Conservation (phyloP, 2,329 filamentous ascomycete species). For the Penicillium aurantiogriseum region DNA sequence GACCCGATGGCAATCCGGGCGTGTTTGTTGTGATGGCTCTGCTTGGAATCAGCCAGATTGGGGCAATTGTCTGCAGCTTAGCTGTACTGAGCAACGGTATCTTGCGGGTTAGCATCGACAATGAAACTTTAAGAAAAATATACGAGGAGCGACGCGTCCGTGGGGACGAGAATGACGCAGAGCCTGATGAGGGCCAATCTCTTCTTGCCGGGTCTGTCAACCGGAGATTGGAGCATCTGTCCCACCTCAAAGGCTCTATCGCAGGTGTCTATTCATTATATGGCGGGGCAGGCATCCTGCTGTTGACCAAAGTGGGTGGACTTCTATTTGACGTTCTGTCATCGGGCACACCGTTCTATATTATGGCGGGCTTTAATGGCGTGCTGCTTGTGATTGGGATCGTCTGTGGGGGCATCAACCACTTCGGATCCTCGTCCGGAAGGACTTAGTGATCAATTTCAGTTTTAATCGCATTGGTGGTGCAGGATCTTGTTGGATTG, state of each 20-base stretch:
- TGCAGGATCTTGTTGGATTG: neutral
- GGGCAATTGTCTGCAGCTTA: constrained; percentile 93
- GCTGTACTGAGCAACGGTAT: constrained; percentile 81
- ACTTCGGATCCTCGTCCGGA: constrained; percentile 16
- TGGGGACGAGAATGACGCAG: constrained; percentile 9
- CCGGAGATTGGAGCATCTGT: constrained; percentile 36
- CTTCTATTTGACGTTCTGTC: constrained; percentile 75
- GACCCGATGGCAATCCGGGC: constrained; percentile 63
- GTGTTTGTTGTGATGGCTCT: constrained; percentile 77
- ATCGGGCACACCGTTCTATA: constrained; percentile 80
- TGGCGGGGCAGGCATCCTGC: constrained; percentile 82
- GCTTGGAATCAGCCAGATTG: constrained; percentile 91
- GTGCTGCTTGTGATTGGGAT: constrained; percentile 55
- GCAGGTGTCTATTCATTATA: constrained; percentile 91
- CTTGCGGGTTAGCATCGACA: constrained; percentile 45
- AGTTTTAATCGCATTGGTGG: neutral
- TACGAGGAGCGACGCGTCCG: constrained; percentile 11
- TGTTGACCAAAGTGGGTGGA: constrained; percentile 89
- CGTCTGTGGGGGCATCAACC: constrained; percentile 28
- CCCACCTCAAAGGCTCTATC: constrained; percentile 84
- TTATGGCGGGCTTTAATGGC: constrained; percentile 88
- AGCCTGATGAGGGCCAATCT: constrained; percentile 30
- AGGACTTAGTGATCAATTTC: neutral
- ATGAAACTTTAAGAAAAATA: constrained; percentile 18
- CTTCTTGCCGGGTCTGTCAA: constrained; percentile 26